phyloP scores from a whole-genome alignment of 306 rosid species.

The Dalbergia oliveri region DNA sequence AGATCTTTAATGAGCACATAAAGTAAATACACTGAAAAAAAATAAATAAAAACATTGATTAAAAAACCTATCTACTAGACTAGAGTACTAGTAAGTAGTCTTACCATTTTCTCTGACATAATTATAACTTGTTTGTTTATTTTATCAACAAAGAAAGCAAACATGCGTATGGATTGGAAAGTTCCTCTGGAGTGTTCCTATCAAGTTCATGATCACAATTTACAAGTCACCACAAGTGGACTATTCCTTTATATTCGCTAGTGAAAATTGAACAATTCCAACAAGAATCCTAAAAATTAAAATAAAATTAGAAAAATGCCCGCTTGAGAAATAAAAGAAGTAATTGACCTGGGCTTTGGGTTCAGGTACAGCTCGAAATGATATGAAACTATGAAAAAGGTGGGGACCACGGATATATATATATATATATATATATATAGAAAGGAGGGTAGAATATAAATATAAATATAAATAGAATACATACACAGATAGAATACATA shows the following conservation, averaged over 20 bases:
- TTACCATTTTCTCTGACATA: neutral
- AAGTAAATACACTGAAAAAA: too few relatives aligned
- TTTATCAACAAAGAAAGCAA: conserved; percentile 9
- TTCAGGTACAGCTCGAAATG: conserved; percentile 10
- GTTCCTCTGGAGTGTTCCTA: conserved; percentile 8
- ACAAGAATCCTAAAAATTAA: neutral
- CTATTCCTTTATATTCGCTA: conserved; percentile 26
- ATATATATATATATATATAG: too few relatives aligned
- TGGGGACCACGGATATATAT: conserved; percentile 34
- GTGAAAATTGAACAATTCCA: conserved; percentile 1
- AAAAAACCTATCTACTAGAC: too few relatives aligned
- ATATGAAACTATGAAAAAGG: neutral
- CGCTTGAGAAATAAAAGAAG: neutral
- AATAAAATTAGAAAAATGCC: conserved; percentile 22
- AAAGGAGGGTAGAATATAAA: neutral
- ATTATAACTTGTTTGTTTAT: neutral
- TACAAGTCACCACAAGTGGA: conserved; percentile 32
- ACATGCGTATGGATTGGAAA: conserved; percentile 16
- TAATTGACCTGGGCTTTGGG: neutral
- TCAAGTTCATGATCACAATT: neutral
- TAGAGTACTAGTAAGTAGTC: too few relatives aligned
- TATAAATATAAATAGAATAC: neutral
- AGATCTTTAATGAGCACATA: too few relatives aligned
- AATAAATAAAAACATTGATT: too few relatives aligned
- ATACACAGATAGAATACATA: neutral